These are phyloP conservation scores for Cryptosporidium sp. DNA, from an alignment of 169 alveolate species.

Conservation along the genomic window DNA sequence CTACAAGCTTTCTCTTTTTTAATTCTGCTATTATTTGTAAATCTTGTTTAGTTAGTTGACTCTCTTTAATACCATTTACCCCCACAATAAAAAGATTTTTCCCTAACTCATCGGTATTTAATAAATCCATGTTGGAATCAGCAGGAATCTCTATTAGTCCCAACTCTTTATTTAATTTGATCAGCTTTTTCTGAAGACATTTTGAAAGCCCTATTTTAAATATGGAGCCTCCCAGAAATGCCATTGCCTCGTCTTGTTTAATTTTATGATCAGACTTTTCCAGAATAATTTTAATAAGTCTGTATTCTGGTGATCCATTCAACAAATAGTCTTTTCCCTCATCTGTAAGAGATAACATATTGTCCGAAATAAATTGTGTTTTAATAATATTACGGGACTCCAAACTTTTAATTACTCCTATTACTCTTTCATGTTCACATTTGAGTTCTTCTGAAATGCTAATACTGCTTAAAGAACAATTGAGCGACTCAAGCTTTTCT, in stretches of 20 bases:
- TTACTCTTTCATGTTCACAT: constrained; percentile 83
- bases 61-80: constrained; percentile 35
- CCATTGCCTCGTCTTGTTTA: constrained; percentile 18
- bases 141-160: constrained; percentile 28
- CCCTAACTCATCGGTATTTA: constrained; percentile 24
- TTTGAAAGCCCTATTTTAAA: constrained; percentile 65
- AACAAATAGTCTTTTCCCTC: constrained; percentile 82
- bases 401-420: constrained; percentile 84
- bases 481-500: constrained; percentile 15
- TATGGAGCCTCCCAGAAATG: background rate
- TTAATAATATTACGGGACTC: constrained; percentile 83
- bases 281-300: constrained; percentile 74
- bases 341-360: constrained; percentile 78
- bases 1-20: constrained; percentile 80
- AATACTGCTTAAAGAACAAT: constrained; percentile 22
- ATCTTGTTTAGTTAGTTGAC: constrained; percentile 6
- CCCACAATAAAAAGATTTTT: constrained; percentile 8
- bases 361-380: constrained; percentile 78
- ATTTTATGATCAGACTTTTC: background rate
- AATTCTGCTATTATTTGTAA: constrained; percentile 75
- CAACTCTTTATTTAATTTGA: constrained; percentile 44
- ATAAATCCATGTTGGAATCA: background rate
- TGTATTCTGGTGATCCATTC: constrained; percentile 84
- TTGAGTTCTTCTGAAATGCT: constrained; percentile 35
- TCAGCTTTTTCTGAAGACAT: constrained; percentile 53